These are phyloP conservation scores for Rhizopus sp. DNA, from an alignment of 371 early-diverging fungal genomes.

Conservation along the genomic window DNA sequence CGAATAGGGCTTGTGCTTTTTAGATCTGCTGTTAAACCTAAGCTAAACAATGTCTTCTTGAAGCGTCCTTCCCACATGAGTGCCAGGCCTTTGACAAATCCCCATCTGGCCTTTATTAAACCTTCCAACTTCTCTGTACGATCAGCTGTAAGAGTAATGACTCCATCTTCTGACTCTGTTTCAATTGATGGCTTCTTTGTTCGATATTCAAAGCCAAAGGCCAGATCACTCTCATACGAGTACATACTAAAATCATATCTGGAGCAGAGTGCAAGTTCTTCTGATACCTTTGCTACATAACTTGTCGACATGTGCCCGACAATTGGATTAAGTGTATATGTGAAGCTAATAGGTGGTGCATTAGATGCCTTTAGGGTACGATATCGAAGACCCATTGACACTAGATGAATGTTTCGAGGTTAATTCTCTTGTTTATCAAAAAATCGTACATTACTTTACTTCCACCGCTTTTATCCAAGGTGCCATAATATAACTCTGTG, in stretches of 20 bases:
- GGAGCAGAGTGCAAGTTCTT: constrained; percentile 71
- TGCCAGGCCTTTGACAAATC: constrained; percentile 55
- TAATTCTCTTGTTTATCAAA: background rate
- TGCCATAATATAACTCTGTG: constrained; percentile 83
- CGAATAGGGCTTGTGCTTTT: constrained; percentile 50
- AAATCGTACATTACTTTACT: constrained; percentile 48
- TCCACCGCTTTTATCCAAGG: constrained; percentile 86
- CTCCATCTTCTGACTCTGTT: constrained; percentile 9
- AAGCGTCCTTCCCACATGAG: constrained; percentile 72
- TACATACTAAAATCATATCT: constrained; percentile 88
- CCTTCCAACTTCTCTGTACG: constrained; percentile 50
- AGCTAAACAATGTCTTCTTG: constrained; percentile 59
- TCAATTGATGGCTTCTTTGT: constrained; percentile 19
- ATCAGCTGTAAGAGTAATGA: constrained; percentile 22
- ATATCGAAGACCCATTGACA: constrained; percentile 75
- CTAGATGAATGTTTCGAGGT: constrained; percentile 24
- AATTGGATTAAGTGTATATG: constrained; percentile 83
- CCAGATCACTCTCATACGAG: constrained; percentile 85
- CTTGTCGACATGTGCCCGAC: constrained; percentile 85
- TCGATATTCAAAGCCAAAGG: constrained; percentile 77
- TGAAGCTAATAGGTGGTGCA: constrained; percentile 60
- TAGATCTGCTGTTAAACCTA: constrained; percentile 62
- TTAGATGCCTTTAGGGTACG: constrained; percentile 62
- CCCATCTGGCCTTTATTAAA: constrained; percentile 60
- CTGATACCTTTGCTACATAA: constrained; percentile 78